Evolutionary conservation across 164 flowering plant genomes (phyloP).

Genomic region (Brasenia schreberi): DNA sequence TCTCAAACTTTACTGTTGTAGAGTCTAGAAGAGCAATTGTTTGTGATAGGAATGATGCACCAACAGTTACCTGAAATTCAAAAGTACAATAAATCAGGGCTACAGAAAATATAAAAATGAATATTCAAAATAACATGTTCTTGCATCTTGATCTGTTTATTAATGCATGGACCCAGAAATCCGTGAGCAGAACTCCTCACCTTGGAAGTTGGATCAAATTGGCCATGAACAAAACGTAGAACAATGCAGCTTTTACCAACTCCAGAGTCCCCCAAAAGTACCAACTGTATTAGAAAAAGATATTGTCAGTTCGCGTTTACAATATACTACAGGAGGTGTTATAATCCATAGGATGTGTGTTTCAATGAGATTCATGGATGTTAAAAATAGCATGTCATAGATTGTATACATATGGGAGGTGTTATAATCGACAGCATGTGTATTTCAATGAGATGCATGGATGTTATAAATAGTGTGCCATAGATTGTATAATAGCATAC

Average conservation of each 20-base stretch:
- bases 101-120: no score
- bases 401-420: no score
- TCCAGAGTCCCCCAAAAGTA: conserved; percentile 94
- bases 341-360: no score
- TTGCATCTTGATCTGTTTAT: no score
- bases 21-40: conserved; percentile 98
- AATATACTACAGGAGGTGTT: not conserved
- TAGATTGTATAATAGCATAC: no score
- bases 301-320: no score
- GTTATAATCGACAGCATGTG: no score
- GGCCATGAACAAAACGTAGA: conserved; percentile 99
- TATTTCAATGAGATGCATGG: no score
- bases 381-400: not conserved
- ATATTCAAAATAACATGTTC: no score
- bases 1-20: conserved; percentile 94
- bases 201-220: conserved; percentile 98
- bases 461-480: no score
- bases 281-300: conserved; percentile 51
- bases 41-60: conserved; percentile 97
- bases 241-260: conserved; percentile 99
- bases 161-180: not conserved
- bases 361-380: no score
- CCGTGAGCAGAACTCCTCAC: conserved; percentile 17
- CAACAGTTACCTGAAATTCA: conserved; percentile 80
- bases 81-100: not conserved